Conservation (phyloP, 2,329 filamentous ascomycete species). For the Colletotrichum euphorbiae region DNA sequence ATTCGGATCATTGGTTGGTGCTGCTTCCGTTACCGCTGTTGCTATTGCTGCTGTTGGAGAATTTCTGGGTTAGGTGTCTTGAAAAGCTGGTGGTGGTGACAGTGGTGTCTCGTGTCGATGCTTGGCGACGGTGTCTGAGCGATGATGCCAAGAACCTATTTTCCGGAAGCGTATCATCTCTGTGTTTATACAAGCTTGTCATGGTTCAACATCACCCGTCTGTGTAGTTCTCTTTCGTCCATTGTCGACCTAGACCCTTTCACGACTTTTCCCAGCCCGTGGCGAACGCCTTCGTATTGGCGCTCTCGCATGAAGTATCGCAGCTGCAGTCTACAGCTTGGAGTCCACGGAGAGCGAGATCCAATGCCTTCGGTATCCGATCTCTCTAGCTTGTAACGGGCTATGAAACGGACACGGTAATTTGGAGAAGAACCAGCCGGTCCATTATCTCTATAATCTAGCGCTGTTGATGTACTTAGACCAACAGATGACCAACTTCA, state of each 20-base stretch:
- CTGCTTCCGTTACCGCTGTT: background rate
- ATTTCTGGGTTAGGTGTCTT: background rate
- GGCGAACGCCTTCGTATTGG: background rate
- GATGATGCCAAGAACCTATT: background rate
- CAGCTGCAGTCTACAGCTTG: background rate
- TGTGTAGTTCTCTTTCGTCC: background rate
- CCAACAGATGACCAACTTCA: no score
- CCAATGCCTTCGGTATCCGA: background rate
- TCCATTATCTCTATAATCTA: background rate
- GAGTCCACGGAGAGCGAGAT: background rate
- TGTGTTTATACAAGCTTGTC: slow-evolving; percentile 1
- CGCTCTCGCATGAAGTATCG: background rate
- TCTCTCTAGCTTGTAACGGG: background rate
- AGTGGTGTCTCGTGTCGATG: background rate
- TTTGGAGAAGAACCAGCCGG: background rate
- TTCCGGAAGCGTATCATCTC: background rate
- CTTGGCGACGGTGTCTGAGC: background rate
- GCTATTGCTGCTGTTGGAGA: slow-evolving; percentile 1
- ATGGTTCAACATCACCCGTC: background rate
- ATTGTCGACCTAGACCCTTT: background rate
- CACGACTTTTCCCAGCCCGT: background rate
- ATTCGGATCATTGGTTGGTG: slow-evolving; percentile 43
- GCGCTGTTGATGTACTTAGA: no score
- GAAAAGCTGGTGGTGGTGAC: background rate
- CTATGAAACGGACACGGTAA: slow-evolving; percentile 6